Base-by-base conservation (phyloP, 768 basidiomycete genomes). In the Leccinum imitatum region DNA sequence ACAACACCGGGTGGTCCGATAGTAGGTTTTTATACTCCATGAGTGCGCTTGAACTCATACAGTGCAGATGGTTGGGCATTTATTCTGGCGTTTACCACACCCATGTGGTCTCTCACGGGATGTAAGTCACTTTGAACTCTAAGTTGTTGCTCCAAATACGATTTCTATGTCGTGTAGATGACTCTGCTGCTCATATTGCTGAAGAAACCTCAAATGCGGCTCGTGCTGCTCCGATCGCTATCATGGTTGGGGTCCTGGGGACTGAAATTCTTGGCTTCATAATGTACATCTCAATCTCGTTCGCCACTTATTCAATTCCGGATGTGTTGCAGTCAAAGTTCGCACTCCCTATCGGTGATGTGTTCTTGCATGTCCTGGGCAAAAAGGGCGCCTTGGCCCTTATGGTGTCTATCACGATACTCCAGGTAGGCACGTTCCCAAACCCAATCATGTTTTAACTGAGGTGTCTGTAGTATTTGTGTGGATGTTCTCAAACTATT, bases 181-280 rank as follows among this genome's bases (percentile, higher is more conserved):
- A 82, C 63, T 82, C 80, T 19, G 80, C 78, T 10, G 80, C 76
- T 6, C 79, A 80, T 57, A 78, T 82, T 17, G 73, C 80, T 3
- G 80, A 80, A 60, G 79, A 82, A 69, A 77, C 75, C 0, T 69
- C 79, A 6, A 76, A 77, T 47, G 77, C 78, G n/a, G 75, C 79
- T 4, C 67, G 71, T 23, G 76, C 78, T 13, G 80, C 77, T 21
- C 80, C 80, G 6, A 73, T 80, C 37, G 78, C 79, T 6, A 81
- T 80, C 63, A 68, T 80, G 62, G 71, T 79, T 48, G 77, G 75
- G 27, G 78, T 80, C 41, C 65, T 69, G 14, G 74, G 62, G 3
- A 79, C 79, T 3, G 73, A 76, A 37, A 60, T 77, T 50, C 66
- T 80, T 50, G 81, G 80, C 56, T 80, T 76, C 76, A 54, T 80